Percentiles rank a stretch among this genome's conserved stretches.
phyloP scores from a whole-genome alignment of 2,329 filamentous ascomycete genomes.

The Fusarium pseudoanthophilum region DNA sequence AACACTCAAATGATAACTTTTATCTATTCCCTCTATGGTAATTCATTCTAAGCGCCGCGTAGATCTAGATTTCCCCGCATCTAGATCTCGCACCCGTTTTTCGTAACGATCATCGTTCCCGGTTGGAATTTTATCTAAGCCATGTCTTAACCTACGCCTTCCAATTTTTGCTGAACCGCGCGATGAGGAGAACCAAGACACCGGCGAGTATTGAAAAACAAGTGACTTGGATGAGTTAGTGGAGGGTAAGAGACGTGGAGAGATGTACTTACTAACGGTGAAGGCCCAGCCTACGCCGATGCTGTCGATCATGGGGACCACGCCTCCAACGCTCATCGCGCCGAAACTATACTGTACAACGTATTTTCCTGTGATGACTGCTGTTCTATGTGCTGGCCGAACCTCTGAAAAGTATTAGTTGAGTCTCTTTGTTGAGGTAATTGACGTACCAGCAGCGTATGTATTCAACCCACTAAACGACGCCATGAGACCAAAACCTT shows the following conservation, averaged over 20 bases:
- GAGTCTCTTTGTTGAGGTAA: rapidly evolving
- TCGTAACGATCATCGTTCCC: neutral
- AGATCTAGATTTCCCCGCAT: neutral
- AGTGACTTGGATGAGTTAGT: conserved; percentile 20
- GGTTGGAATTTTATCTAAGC: neutral
- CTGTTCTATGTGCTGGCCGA: conserved; percentile 38
- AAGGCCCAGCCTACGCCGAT: conserved; percentile 43
- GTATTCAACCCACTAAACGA: conserved; percentile 54
- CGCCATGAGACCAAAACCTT: conserved; percentile 50
- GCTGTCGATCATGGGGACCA: conserved; percentile 40
- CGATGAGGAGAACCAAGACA: conserved; percentile 31
- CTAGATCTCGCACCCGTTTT: neutral
- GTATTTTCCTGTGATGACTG: conserved; percentile 43
- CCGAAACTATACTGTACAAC: conserved; percentile 43
- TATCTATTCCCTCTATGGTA: conserved; percentile 16
- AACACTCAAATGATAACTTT: neutral
- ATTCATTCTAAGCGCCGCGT: neutral
- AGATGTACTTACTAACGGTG: conserved; percentile 33
- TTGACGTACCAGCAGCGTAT: conserved; percentile 50
- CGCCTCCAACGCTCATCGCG: conserved; percentile 41
- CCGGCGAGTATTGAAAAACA: conserved; percentile 17
- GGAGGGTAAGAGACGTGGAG: rapidly evolving
- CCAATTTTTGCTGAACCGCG: conserved; percentile 36
- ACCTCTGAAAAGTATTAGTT: conserved; percentile 30
- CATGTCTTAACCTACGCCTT: conserved; percentile 17